Conservation (phyloP, 495 filamentous ascomycete species). For the Daldinia caldariorum region DNA sequence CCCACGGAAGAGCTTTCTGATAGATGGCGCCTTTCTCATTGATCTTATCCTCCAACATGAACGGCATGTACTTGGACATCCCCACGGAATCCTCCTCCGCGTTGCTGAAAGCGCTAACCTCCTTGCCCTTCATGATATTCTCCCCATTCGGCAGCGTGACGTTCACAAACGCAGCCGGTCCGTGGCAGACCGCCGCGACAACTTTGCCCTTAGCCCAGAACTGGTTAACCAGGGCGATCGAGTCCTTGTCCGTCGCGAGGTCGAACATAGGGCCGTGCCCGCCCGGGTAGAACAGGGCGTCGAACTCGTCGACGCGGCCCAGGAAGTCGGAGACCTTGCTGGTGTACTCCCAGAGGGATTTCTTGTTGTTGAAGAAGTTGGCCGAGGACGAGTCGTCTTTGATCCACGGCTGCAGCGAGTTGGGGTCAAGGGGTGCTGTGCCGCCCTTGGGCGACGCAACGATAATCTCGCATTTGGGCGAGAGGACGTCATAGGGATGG, state of each 20-base stretch:
- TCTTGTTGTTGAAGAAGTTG: neutral
- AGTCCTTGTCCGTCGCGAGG: neutral
- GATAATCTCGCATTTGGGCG: neutral
- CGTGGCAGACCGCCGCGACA: neutral
- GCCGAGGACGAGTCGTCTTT: neutral
- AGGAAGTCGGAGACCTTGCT: neutral
- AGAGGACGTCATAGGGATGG: neutral
- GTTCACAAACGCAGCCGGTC: neutral
- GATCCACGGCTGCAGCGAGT: neutral
- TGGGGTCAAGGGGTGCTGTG: neutral
- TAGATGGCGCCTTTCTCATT: neutral
- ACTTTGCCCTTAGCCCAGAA: conserved; percentile 1
- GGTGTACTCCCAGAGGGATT: neutral
- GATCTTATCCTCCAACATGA: neutral
- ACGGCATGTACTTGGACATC: neutral
- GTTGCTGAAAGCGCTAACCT: neutral
- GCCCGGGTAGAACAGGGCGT: neutral
- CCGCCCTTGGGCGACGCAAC: neutral
- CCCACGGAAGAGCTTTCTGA: neutral
- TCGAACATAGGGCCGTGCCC: neutral
- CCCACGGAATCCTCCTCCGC: neutral
- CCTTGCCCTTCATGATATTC: neutral
- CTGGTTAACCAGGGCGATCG: neutral
- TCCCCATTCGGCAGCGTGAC: neutral
- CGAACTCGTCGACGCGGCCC: neutral